These are phyloP conservation scores for Neurospora sp. DNA, from an alignment of 495 filamentous ascomycete species.

Conservation along the genomic window DNA sequence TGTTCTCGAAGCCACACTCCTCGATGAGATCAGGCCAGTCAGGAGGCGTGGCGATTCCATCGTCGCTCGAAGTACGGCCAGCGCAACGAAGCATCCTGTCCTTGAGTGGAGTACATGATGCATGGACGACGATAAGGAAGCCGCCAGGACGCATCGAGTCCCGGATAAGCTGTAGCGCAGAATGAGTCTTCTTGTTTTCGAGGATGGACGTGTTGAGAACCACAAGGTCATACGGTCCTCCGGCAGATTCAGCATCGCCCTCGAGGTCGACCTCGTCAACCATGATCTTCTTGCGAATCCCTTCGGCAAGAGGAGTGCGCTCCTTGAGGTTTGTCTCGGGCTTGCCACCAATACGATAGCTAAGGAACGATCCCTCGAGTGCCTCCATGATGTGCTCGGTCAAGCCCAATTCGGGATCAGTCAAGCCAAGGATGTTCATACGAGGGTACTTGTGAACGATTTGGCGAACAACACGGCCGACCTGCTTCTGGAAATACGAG, in stretches of 20 bases:
- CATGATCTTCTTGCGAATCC: constrained; percentile 11
- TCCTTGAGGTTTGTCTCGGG: constrained; percentile 9
- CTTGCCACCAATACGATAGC: constrained; percentile 17
- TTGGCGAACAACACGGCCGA: constrained; percentile 28
- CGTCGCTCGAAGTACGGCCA: not conserved
- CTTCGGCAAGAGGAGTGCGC: constrained; percentile 1
- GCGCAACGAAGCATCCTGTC: constrained; percentile 12
- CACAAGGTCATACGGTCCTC: constrained; percentile 26
- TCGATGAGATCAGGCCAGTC: constrained; percentile 28
- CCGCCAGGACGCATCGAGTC: constrained; percentile 29
- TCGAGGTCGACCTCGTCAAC: constrained; percentile 18
- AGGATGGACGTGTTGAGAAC: constrained; percentile 26
- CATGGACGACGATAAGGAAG: constrained; percentile 30
- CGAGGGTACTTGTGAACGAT: constrained; percentile 31
- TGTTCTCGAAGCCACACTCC: constrained; percentile 21
- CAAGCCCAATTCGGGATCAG: constrained; percentile 18
- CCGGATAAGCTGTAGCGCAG: constrained; percentile 15
- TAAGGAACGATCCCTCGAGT: constrained; percentile 24
- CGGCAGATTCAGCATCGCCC: not conserved
- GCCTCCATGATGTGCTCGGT: constrained; percentile 22
- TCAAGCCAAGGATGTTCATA: constrained; percentile 33
- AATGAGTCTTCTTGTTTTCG: not conserved
- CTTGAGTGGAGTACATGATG: constrained; percentile 8
- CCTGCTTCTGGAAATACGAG: constrained; percentile 19
- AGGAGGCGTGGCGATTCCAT: constrained; percentile 11